These are phyloP conservation scores for Mortierella claussenii DNA, from an alignment of 192 early-diverging fungal genomes.

Conservation along the genomic window DNA sequence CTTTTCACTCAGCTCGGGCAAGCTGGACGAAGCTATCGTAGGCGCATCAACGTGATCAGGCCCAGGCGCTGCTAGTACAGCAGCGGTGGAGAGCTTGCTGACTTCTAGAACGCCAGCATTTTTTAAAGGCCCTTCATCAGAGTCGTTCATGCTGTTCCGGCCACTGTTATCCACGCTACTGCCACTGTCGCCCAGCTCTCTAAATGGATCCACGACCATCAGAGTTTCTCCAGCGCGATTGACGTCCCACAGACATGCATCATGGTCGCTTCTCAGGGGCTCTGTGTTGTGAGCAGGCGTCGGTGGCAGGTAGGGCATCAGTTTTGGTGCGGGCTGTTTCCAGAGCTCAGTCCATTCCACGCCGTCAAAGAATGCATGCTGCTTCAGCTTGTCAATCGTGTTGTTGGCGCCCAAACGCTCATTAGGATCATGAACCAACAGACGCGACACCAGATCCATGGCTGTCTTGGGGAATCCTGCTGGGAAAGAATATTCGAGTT, in stretches of 20 bases:
- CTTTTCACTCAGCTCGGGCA: not conserved
- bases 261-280: conserved; percentile 37
- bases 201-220: conserved; percentile 53
- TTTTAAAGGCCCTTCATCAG: conserved; percentile 13
- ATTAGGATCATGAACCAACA: conserved; percentile 75
- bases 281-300: conserved; percentile 47
- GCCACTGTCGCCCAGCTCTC: conserved; percentile 25
- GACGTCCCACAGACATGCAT: conserved; percentile 25
- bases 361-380: conserved; percentile 85
- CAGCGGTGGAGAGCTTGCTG: not conserved
- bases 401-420: conserved; percentile 70
- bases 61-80: not conserved
- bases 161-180: conserved; percentile 35
- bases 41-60: not conserved
- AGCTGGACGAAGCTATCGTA: not conserved
- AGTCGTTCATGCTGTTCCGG: conserved; percentile 37
- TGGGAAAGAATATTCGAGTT: conserved; percentile 89
- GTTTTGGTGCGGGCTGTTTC: conserved; percentile 59
- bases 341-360: conserved; percentile 77
- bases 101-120: conserved; percentile 10
- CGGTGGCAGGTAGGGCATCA: conserved; percentile 55
- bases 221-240: conserved; percentile 33
- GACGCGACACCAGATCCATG: conserved; percentile 78
- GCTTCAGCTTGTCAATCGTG: conserved; percentile 71
- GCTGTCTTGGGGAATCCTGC: conserved; percentile 73